Conservation (phyloP, 2,329 filamentous ascomycete species). For the Exophiala lecanii-corni region DNA sequence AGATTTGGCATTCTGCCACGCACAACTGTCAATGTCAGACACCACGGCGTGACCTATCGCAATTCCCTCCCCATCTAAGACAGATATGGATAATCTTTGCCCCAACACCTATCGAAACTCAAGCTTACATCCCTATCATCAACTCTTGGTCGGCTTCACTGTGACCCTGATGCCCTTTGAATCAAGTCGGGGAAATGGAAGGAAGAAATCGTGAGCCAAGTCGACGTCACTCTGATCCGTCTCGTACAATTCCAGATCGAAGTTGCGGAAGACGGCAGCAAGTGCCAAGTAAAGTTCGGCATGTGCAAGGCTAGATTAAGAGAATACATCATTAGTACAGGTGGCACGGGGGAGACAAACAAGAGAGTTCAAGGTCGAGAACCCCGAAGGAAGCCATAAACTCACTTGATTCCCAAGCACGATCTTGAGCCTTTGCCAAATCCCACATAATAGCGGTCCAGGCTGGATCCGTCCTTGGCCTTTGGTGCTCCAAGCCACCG, state of each 20-base stretch:
- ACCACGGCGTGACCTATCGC: no score
- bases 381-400: no score
- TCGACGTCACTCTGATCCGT: constrained; percentile 32
- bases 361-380: not conserved
- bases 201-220: constrained; percentile 28
- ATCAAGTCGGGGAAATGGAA: constrained; percentile 24
- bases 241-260: constrained; percentile 32
- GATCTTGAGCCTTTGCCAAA: constrained; percentile 41
- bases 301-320: constrained; percentile 23
- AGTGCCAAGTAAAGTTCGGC: constrained; percentile 33
- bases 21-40: no score
- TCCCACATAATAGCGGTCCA: constrained; percentile 34
- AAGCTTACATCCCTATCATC: no score
- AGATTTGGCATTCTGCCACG: no score
- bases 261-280: constrained; percentile 29
- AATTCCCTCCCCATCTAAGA: no score
- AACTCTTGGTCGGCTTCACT: not conserved
- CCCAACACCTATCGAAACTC: no score
- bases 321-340: no score
- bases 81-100: no score
- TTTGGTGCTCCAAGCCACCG: constrained; percentile 27
- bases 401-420: constrained; percentile 42
- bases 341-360: no score
- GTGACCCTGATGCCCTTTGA: constrained; percentile 23
- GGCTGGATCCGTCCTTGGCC: constrained; percentile 5